Conservation (phyloP, 1,284 basidiomycete species). For the Boletus sp. region DNA sequence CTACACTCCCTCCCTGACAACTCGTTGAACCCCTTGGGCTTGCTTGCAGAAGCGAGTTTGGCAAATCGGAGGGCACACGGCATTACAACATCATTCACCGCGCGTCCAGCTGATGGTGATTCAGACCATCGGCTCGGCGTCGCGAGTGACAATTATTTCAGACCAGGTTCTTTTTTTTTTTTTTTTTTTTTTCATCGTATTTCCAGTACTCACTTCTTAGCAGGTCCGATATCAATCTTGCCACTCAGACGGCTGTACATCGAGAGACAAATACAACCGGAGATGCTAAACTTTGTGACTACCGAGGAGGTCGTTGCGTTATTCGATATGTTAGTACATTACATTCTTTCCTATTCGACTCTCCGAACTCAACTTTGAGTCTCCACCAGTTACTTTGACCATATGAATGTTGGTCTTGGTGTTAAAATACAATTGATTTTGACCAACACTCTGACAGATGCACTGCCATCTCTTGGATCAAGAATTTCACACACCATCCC, state of each 20-base stretch:
- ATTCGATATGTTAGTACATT: constrained; percentile 77
- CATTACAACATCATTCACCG: constrained; percentile 37
- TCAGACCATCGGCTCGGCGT: constrained; percentile 65
- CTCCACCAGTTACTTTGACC: constrained; percentile 62
- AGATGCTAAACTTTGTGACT: constrained; percentile 81
- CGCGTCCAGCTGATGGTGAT: constrained; percentile 33
- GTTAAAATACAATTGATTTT: constrained; percentile 1
- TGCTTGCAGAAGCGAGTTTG: constrained; percentile 87
- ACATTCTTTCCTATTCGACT: constrained; percentile 11
- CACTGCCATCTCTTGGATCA: constrained; percentile 74
- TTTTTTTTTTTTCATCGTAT: neutral
- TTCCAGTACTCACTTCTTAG: constrained; percentile 11
- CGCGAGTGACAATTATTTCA: constrained; percentile 91
- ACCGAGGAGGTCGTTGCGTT: constrained; percentile 85
- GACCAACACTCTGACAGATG: constrained; percentile 44
- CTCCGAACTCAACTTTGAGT: constrained; percentile 13
- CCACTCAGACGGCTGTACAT: constrained; percentile 85
- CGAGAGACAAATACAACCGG: constrained; percentile 84
- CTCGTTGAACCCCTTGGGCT: constrained; percentile 82
- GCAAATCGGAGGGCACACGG: constrained; percentile 71
- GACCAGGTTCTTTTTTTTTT: constrained; percentile 60
- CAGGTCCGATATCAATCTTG: constrained; percentile 79
- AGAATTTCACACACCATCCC: constrained; percentile 86
- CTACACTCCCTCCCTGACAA: constrained; percentile 90
- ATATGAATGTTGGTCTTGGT: constrained; percentile 59